Evolutionary conservation across 1,284 basidiomycete species (phyloP).

Genomic region (Cryptococcus sp.): DNA sequence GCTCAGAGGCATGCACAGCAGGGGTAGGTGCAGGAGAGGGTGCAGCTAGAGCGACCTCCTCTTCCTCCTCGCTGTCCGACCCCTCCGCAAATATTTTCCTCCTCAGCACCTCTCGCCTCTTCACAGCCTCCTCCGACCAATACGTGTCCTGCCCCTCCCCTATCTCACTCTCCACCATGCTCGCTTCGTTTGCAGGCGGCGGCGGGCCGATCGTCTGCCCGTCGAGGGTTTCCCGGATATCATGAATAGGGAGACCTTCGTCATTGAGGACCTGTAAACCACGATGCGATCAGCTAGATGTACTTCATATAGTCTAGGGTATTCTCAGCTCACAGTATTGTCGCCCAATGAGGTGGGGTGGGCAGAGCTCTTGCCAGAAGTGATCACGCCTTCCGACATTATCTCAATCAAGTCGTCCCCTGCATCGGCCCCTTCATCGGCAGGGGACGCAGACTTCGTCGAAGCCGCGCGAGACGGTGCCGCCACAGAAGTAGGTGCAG

Average conservation of each 20-base stretch:
- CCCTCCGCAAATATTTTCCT: conserved; percentile 31
- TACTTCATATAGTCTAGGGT: not conserved
- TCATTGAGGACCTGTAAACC: conserved; percentile 29
- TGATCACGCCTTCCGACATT: not conserved
- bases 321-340: conserved; percentile 6
- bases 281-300: not conserved
- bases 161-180: not conserved
- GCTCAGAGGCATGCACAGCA: not conserved
- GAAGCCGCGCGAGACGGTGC: not conserved
- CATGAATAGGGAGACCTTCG: conserved; percentile 43
- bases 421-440: not conserved
- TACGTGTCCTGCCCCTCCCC: conserved; percentile 27
- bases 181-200: conserved; percentile 3
- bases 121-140: conserved; percentile 32
- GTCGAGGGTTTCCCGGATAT: conserved; percentile 40
- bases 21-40: not conserved
- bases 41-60: not conserved
- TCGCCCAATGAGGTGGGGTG: not conserved
- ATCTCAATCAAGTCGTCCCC: not conserved
- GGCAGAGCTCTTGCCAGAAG: no score
- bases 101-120: conserved; percentile 30
- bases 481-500: not conserved
- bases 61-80: not conserved
- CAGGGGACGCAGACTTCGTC: not conserved
- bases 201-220: conserved; percentile 29